Evolutionary conservation across 345 rosid species (phyloP).

Genomic region (Heritiera littoralis): DNA sequence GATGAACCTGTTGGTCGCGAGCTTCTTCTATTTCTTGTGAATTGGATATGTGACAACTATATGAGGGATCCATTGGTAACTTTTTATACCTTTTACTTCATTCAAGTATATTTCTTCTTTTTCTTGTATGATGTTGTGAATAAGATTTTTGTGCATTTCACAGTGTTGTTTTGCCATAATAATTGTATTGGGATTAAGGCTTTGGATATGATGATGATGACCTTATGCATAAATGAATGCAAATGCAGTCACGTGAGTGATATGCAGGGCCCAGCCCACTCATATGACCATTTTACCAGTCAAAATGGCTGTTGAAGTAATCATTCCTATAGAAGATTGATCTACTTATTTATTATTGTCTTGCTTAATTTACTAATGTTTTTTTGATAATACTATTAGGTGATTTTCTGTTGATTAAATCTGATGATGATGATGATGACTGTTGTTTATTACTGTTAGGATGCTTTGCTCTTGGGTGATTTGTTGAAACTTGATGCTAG

Average conservation of each 20-base stretch:
- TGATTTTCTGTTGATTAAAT: neutral
- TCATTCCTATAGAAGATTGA: no score
- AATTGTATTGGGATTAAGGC: no score
- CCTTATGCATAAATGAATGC: neutral
- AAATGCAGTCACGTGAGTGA: neutral
- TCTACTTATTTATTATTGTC: neutral
- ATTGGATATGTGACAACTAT: slow-evolving; percentile 93
- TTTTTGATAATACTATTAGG: neutral
- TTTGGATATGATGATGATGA: no score
- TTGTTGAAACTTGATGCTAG: no score
- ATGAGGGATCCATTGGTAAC: slow-evolving; percentile 72
- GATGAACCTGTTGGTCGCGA: slow-evolving; percentile 98
- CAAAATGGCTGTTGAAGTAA: neutral
- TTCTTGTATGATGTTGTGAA: slow-evolving; percentile 2
- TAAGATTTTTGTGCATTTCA: no score
- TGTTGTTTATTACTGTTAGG: neutral
- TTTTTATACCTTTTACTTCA: slow-evolving; percentile 27
- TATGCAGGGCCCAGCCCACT: neutral
- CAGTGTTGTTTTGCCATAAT: no score
- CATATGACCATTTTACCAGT: neutral
- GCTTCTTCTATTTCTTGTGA: slow-evolving; percentile 72
- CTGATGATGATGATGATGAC: no score
- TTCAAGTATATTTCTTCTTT: neutral
- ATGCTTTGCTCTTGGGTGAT: no score
- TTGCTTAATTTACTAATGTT: neutral